Evolutionary conservation across 768 basidiomycete species (phyloP).

Genomic region (Postia placenta): DNA sequence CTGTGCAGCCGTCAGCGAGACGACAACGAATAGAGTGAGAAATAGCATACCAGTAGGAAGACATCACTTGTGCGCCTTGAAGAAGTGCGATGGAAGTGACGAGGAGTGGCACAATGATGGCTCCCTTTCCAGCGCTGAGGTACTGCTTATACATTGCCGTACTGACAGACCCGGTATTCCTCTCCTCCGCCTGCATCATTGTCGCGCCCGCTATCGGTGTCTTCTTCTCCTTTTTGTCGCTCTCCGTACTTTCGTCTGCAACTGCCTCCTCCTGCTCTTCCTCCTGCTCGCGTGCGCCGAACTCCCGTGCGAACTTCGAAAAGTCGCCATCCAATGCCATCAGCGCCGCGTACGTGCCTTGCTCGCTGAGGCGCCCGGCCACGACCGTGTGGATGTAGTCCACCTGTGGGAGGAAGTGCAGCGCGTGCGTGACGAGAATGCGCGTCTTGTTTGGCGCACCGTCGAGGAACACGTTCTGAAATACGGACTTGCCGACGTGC

Average conservation of each 20-base stretch:
- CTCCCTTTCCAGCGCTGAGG: slow-evolving; percentile 62
- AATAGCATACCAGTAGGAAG: slow-evolving; percentile 61
- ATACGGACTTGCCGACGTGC: slow-evolving; percentile 84
- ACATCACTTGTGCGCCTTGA: slow-evolving; percentile 68
- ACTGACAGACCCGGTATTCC: slow-evolving; percentile 69
- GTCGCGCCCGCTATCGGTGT: slow-evolving; percentile 37
- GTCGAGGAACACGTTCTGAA: slow-evolving; percentile 75
- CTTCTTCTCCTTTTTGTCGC: slow-evolving; percentile 33
- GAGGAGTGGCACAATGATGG: slow-evolving; percentile 58
- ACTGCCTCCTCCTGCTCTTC: slow-evolving; percentile 35
- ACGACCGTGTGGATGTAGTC: slow-evolving; percentile 80
- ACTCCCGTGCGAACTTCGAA: slow-evolving; percentile 65
- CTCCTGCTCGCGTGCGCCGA: slow-evolving; percentile 62
- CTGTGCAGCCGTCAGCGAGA: slow-evolving; percentile 24
- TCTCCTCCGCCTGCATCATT: slow-evolving; percentile 82
- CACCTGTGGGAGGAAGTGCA: slow-evolving; percentile 84
- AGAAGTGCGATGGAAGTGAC: slow-evolving; percentile 53
- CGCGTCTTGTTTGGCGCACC: slow-evolving; percentile 66
- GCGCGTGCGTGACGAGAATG: slow-evolving; percentile 85
- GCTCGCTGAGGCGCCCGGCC: slow-evolving; percentile 74
- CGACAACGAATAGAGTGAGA: slow-evolving; percentile 3
- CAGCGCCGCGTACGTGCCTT: slow-evolving; percentile 72
- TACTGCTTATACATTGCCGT: slow-evolving; percentile 54
- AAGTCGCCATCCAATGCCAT: slow-evolving; percentile 63
- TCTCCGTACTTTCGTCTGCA: slow-evolving; percentile 28